phyloP scores from a whole-genome alignment of 192 early-diverging fungal species.

The Chytriomyces confervae region DNA sequence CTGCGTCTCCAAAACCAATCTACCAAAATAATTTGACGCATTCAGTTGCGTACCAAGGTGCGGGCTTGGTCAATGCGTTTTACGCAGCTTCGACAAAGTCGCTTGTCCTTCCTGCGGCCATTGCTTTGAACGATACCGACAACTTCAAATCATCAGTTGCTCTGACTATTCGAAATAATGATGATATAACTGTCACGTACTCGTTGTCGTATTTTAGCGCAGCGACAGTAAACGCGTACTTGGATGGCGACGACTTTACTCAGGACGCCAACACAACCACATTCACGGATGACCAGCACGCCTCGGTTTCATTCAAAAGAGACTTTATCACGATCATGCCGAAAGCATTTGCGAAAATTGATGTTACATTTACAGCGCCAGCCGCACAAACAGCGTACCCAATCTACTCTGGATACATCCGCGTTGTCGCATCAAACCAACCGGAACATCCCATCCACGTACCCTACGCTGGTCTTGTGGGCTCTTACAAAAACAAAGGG shows the following conservation, averaged over 20 bases:
- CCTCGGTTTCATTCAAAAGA: background rate
- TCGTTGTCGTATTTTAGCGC: constrained; percentile 26
- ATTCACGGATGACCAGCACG: constrained; percentile 29
- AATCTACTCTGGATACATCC: background rate
- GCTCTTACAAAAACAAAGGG: background rate
- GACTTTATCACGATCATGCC: background rate
- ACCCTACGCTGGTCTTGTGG: constrained; percentile 17
- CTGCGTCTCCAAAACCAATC: constrained; percentile 51
- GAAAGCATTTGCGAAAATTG: background rate
- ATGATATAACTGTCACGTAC: constrained; percentile 28
- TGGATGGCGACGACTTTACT: constrained; percentile 36
- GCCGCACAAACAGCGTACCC: background rate
- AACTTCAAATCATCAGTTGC: constrained; percentile 6
- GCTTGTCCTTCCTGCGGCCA: constrained; percentile 53
- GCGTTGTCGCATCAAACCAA: background rate
- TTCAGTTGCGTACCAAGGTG: constrained; percentile 70
- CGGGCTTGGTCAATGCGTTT: constrained; percentile 75
- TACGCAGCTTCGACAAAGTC: constrained; percentile 61
- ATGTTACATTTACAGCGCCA: background rate
- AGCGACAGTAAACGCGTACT: constrained; percentile 11
- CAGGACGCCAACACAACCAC: constrained; percentile 11
- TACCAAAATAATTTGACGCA: constrained; percentile 49
- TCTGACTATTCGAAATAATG: constrained; percentile 38
- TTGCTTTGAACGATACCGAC: constrained; percentile 48
- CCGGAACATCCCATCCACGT: background rate